A percentile compares a stretch with the other conserved stretches of the same genome.
These are phyloP conservation scores for Ogataea corticis DNA, from an alignment of 805 yeast genomes.

Conservation along the genomic window DNA sequence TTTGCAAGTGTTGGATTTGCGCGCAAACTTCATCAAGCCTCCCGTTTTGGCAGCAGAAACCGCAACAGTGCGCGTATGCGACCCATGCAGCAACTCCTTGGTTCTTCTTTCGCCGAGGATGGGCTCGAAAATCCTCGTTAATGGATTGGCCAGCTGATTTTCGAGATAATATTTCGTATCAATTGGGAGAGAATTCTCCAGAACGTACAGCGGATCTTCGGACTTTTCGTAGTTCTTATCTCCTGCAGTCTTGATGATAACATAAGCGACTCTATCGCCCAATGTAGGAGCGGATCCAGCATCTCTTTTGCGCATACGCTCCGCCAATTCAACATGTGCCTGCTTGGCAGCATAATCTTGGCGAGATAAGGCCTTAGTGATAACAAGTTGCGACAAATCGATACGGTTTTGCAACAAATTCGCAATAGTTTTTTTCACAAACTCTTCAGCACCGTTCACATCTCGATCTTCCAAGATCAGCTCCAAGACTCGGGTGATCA, in stretches of 20 bases:
- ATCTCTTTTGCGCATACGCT: conserved; percentile 93
- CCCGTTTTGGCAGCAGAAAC: conserved; percentile 78
- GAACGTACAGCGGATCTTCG: conserved; percentile 92
- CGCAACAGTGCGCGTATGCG: conserved; percentile 77
- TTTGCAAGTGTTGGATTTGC: conserved; percentile 83
- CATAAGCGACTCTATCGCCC: conserved; percentile 98
- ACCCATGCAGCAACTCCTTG: conserved; percentile 75
- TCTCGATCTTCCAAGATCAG: conserved; percentile 84
- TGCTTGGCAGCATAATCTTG: conserved; percentile 95
- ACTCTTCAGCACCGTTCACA: conserved; percentile 79
- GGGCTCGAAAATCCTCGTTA: conserved; percentile 92
- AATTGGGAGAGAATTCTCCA: conserved; percentile 89
- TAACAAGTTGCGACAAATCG: conserved; percentile 90
- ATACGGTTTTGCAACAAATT: conserved; percentile 87
- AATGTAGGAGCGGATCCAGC: conserved; percentile 96
- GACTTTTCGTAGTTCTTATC: conserved; percentile 93
- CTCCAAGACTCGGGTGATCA: conserved; percentile 86
- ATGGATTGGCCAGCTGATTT: conserved; percentile 88
- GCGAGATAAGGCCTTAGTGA: conserved; percentile 86
- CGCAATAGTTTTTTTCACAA: conserved; percentile 84
- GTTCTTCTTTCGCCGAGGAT: conserved; percentile 86
- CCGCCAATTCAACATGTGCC: conserved; percentile 96
- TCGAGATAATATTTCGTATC: conserved; percentile 93
- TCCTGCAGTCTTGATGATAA: conserved; percentile 78
- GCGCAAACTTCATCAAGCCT: conserved; percentile 86